A percentile compares a stretch with the other conserved stretches of the same genome.
Evolutionary conservation across 495 filamentous ascomycete genomes (phyloP).

Genomic region (Aspergillus taichungensis): DNA sequence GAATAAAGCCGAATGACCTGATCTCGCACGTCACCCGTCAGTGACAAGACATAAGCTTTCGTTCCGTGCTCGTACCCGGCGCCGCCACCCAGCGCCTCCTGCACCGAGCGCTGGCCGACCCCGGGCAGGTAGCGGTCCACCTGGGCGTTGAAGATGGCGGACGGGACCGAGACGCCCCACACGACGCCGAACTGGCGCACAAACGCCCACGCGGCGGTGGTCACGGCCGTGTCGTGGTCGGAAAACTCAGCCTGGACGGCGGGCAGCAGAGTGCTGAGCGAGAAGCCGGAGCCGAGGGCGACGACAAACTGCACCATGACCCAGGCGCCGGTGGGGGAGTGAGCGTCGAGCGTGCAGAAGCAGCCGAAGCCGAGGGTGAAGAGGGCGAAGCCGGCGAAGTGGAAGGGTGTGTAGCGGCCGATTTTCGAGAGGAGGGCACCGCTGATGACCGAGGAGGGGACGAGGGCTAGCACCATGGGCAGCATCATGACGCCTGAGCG

Average conservation of each 20-base stretch:
- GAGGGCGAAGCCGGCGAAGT: conserved; percentile 40
- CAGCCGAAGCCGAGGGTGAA: conserved; percentile 48
- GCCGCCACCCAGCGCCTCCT: conserved; percentile 21
- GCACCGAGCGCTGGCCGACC: conserved; percentile 28
- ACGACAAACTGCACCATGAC: conserved; percentile 46
- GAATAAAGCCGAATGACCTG: conserved; percentile 45
- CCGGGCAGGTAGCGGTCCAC: conserved; percentile 33
- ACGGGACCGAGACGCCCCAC: conserved; percentile 47
- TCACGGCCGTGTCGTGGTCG: conserved; percentile 43
- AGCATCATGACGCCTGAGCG: conserved; percentile 72
- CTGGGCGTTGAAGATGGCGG: conserved; percentile 49
- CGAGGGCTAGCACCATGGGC: conserved; percentile 63
- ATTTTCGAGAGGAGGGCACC: conserved; percentile 71
- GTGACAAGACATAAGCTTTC: conserved; percentile 46
- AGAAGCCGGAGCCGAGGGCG: conserved; percentile 46
- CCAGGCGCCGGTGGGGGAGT: conserved; percentile 41
- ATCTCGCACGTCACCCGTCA: conserved; percentile 38
- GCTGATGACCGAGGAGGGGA: conserved; percentile 49
- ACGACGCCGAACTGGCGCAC: conserved; percentile 40
- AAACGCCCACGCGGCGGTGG: conserved; percentile 45
- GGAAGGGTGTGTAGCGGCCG: conserved; percentile 39
- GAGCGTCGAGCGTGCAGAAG: conserved; percentile 38
- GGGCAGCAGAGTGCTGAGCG: conserved; percentile 50
- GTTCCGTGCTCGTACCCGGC: conserved; percentile 46
- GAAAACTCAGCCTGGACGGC: conserved; percentile 46